Evolutionary conservation across 805 yeast genomes (phyloP), one percentile per base, ranked within the genome.

Genomic region (Kuraishia molischiana): DNA sequence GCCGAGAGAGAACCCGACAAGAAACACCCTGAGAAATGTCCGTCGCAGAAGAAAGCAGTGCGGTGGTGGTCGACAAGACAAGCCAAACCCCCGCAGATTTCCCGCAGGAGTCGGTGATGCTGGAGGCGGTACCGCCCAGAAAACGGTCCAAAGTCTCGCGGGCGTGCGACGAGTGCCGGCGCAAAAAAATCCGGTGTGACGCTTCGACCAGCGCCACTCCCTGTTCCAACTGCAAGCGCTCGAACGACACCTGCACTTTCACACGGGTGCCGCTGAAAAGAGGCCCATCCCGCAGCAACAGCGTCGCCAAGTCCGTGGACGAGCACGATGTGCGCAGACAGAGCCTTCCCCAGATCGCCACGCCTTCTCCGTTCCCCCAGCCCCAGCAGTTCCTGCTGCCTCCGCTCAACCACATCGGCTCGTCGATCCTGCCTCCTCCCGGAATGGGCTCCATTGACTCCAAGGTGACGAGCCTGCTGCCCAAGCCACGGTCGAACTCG

Each of bases 121-220:
- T 14, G 21, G 31, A 21, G 3, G 3, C 24, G 18, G 32, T 35
- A 5, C 37, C 37, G 3, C 37, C 37, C 13, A 28, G 83, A 36
- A 79, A 80, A 49, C 49, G 89, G 40, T 68, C 81, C 6, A 83
- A 83, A 52, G 86, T 82, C 0, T 79, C 87, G 1, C 57, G 94
- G 38, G 92, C 90, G 2, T 83, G 94, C 53, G 94, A 83, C 53
- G 77, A 79, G 38, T 83, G 92, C 54, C 67, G 92, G 28, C 66
- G 82, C 34, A 80, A 81, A 54, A 83, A 83, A 52, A 69, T 82
- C 18, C 66, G 74, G 38, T 83, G 94, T 58, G 77, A 82, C 52
- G 85, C 83, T 18, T 67, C 67, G 19, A 67, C 69, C 40, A 64
- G 64, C 37, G 59, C 68, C 28, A 67, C 66, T 41, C 54, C 66